These are phyloP conservation scores for Phellopilus nigrolimitatus DNA, from an alignment of 1,284 basidiomycete genomes.

Conservation along the genomic window DNA sequence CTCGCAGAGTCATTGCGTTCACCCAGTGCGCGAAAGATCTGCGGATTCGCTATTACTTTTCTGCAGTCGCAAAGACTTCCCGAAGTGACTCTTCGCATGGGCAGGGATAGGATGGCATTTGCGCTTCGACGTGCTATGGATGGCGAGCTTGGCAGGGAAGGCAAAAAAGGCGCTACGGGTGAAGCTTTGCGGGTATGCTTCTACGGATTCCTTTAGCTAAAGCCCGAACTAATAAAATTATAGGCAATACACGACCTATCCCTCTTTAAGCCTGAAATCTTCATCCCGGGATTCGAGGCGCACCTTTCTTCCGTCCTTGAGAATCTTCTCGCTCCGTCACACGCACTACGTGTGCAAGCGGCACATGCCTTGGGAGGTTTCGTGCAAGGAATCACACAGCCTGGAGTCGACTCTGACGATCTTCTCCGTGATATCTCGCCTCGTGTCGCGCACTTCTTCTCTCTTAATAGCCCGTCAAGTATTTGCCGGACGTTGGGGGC, in stretches of 20 bases:
- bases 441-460: slow-evolving; percentile 10
- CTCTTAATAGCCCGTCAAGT: slow-evolving; percentile 29
- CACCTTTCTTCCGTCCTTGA: slow-evolving; percentile 56
- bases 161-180: slow-evolving; percentile 71
- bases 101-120: slow-evolving; percentile 59
- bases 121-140: slow-evolving; percentile 71
- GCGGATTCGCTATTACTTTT: slow-evolving; percentile 66
- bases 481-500: slow-evolving; percentile 60
- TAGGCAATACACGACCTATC: slow-evolving; percentile 72
- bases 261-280: slow-evolving; percentile 53
- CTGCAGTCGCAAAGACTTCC: slow-evolving; percentile 67
- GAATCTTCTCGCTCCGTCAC: slow-evolving; percentile 58
- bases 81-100: slow-evolving; percentile 48
- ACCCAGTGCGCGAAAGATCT: slow-evolving; percentile 78
- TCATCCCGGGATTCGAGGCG: slow-evolving; percentile 56
- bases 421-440: slow-evolving; percentile 12
- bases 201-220: slow-evolving; percentile 16
- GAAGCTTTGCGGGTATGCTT: slow-evolving; percentile 64
- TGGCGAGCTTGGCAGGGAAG: slow-evolving; percentile 78
- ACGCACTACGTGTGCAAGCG: slow-evolving; percentile 59
- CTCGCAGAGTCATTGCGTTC: slow-evolving; percentile 63
- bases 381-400: slow-evolving; percentile 39
- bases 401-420: slow-evolving; percentile 3
- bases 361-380: slow-evolving; percentile 70
- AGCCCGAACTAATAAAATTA: slow-evolving; percentile 17